A percentile compares a stretch with the other conserved stretches of the same genome.
These are phyloP conservation scores for Colletotrichum shisoi DNA, from an alignment of 2,329 filamentous ascomycete species.

Conservation along the genomic window DNA sequence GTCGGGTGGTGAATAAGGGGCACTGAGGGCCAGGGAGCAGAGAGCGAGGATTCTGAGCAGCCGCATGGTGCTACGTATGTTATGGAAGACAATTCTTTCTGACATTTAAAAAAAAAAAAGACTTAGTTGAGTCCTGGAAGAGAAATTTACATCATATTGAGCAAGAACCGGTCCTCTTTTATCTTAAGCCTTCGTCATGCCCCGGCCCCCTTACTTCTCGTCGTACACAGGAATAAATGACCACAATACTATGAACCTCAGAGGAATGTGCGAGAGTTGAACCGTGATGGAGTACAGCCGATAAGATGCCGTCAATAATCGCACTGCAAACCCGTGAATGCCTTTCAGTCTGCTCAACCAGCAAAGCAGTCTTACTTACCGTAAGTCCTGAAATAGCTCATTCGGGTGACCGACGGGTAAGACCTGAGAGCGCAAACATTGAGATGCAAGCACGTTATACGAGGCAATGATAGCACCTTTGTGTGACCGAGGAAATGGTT, in stretches of 20 bases:
- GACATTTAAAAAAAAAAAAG: too few species aligned
- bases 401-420: conserved; percentile 23
- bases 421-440: conserved; percentile 20
- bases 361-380: neutral
- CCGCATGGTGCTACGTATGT: conserved; percentile 4
- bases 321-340: neutral
- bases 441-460: neutral
- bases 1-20: neutral
- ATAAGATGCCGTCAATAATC: neutral
- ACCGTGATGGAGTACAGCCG: neutral
- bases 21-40: neutral
- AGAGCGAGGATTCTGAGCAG: conserved; percentile 3
- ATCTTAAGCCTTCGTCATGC: neutral
- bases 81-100: too few species aligned
- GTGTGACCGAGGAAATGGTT: conserved; percentile 15
- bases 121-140: neutral
- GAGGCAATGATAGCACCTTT: conserved; percentile 4
- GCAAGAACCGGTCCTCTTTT: neutral
- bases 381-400: conserved; percentile 4
- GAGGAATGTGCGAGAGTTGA: neutral
- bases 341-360: neutral
- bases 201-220: conserved; percentile 1
- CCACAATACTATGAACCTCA: neutral
- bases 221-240: neutral
- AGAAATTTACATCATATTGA: neutral